A percentile compares a stretch with the other conserved stretches of the same genome.
Conservation (phyloP, 768 basidiomycete genomes). For the Boletales sp. region DNA sequence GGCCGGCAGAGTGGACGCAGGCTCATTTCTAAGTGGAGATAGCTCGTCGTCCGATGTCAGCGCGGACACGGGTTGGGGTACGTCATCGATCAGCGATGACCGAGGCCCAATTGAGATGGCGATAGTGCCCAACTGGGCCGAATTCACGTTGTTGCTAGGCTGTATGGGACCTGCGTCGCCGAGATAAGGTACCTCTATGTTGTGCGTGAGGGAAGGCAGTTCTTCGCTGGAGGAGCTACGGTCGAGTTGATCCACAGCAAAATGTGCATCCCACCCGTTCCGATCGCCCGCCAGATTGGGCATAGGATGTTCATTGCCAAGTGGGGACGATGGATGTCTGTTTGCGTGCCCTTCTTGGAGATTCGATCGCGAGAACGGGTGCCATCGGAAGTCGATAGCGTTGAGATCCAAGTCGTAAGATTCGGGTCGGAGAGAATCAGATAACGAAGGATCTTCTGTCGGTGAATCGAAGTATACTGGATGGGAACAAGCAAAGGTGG, state of each 20-base stretch:
- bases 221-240: slow-evolving; percentile 11
- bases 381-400: slow-evolving; percentile 54
- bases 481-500: slow-evolving; percentile 30
- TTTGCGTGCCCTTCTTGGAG: slow-evolving; percentile 4
- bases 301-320: not conserved
- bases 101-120: not conserved
- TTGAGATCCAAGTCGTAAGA: slow-evolving; percentile 38
- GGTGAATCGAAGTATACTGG: slow-evolving; percentile 51
- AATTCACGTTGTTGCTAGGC: slow-evolving; percentile 7
- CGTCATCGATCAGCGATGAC: slow-evolving; percentile 14
- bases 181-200: slow-evolving; percentile 8
- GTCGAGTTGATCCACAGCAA: slow-evolving; percentile 6
- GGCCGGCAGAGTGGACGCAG: slow-evolving; percentile 6
- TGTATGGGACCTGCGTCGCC: not conserved
- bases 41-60: slow-evolving; percentile 23
- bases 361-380: slow-evolving; percentile 40
- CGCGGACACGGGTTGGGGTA: slow-evolving; percentile 12
- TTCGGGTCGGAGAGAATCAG: slow-evolving; percentile 35
- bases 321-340: not conserved
- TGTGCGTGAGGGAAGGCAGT: slow-evolving; percentile 4
- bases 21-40: slow-evolving; percentile 27
- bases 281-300: slow-evolving; percentile 16
- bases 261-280: slow-evolving; percentile 11
- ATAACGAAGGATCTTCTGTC: slow-evolving; percentile 43
- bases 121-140: not conserved